Percentiles rank a stretch among this genome's conserved stretches.
Evolutionary conservation across 2,329 filamentous ascomycete species (phyloP).

Genomic region (Penicillium expansum): DNA sequence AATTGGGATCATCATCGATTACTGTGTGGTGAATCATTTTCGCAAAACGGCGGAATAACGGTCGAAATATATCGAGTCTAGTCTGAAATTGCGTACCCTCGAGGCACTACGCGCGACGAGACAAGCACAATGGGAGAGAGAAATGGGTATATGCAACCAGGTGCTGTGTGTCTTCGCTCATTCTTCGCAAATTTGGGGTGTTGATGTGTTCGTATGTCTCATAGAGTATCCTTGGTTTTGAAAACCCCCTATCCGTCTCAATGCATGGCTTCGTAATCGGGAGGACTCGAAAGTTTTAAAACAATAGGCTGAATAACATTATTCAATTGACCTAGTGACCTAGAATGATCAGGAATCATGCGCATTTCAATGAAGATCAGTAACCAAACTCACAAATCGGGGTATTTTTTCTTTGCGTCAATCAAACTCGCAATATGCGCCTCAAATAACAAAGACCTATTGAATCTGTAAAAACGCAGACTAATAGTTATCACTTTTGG

Average conservation of each 20-base stretch:
- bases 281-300: constrained; percentile 4
- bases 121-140: neutral
- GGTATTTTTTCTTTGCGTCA: neutral
- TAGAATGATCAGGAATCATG: constrained; percentile 1
- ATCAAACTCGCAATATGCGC: neutral
- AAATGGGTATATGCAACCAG: constrained; percentile 9
- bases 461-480: neutral
- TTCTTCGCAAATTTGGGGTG: constrained; percentile 9
- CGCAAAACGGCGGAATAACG: constrained; percentile 1
- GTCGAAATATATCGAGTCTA: neutral
- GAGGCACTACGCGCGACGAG: constrained; percentile 6
- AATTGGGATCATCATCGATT: constrained; percentile 23
- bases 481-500: neutral
- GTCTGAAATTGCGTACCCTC: neutral
- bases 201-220: constrained; percentile 1
- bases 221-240: neutral
- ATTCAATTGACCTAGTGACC: constrained; percentile 13
- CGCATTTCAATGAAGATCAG: neutral
- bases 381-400: neutral
- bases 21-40: constrained; percentile 27
- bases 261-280: constrained; percentile 13
- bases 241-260: constrained; percentile 7
- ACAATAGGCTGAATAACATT: constrained; percentile 9
- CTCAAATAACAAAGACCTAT: neutral
- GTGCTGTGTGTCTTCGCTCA: constrained; percentile 10